Base-by-base conservation (phyloP, 2,329 filamentous ascomycete species). In the Penicillium expansum region DNA sequence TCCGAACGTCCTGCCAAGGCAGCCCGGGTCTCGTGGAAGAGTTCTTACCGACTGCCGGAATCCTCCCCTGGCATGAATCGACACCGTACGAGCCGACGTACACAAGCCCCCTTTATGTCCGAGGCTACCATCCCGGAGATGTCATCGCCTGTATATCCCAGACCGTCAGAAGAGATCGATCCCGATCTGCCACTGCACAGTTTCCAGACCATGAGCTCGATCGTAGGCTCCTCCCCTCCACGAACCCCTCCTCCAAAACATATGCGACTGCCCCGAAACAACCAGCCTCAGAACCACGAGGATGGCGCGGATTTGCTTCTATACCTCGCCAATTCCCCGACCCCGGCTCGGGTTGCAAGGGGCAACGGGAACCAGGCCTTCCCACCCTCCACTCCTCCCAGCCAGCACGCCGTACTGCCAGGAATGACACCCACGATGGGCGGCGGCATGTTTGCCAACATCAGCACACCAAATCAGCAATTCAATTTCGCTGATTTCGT, bases 401-500 rank as follows among this genome's bases (percentile, higher is more conserved):
- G 86, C 52, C 87, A 86, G 71, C 85, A 81, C 63, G 72, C 74
- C 16, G 68, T 70, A 27, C 72, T 82, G 43, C 77, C 79, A 48
- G 78, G 82, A 53, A 74, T 86, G 53, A 80, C 82, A 30, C 73
- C 75, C 2, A 85, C 83, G 13, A 80, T 83, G 80, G 63, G 80
- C 90, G 51, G 79, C 90, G 60, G 92, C 86, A 22, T 95, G 86
- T 55, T 95, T 87, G 85, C 86, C 43, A 81, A 82, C 48, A 82
- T 86, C 50, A 86, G 85, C 61, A 97, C 93, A 0, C 93, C 93
- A 0, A 88, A 88, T 16, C 89, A 92, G 69, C 84, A 81, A 48
- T 95, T 97, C 75, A 95, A 97, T 77, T 96, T 97, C 77, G 86
- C 92, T 51, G 94, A 99, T 71, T 99, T 96, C 76, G 88, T 97